Base-by-base conservation (phyloP, 2,329 filamentous ascomycete species). In the Amphichorda felina region DNA sequence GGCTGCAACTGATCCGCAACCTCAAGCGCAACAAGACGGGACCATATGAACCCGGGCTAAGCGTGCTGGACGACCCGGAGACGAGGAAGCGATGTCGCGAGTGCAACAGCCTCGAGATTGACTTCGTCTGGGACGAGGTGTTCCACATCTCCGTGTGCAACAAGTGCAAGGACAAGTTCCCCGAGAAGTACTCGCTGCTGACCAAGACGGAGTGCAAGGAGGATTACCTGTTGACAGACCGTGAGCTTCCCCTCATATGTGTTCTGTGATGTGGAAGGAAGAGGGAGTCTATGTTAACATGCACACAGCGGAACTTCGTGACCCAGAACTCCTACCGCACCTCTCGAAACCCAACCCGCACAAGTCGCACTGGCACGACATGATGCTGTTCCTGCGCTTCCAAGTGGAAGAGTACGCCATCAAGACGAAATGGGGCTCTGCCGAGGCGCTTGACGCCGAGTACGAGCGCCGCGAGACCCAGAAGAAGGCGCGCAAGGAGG, bases 171-270 rank as follows among this genome's bases (percentile, higher is more conserved):
- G 88, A 96, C 35, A 85, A 84, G 47, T 66, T 67, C 17, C 87
- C 89, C 0, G 89, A 96, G 42, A 94, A 89, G 56, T 98, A 98
- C 61, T 93, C 82, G 43, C 68, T 98, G 9, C 64, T 98, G 42
- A 98, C 91, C 1, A 98, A 98, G 67, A 96, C 91, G 38, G 91
- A 98, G 63, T 91, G 84, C 40, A 82, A 79, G 50, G 85, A 95
- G 56, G 91, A 98, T 55, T 98, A 98, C 56, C 72, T 98, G 2
- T 63, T 98, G 30, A 98, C 91, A 2, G 89, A 96, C 50, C 79
- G 80, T 85, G 54, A 63, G 79, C 72, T 17, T 16, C 16, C 28
- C 15, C 28, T 15, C 14, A 16, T 6, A 6, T 28, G 13, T n/a
- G 11, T n/a, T 28, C 26, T 25, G 24, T 25, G 24, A 25, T 25